phyloP scores from a whole-genome alignment of 2,329 filamentous ascomycete species.

The Pseudocercospora cruenta region DNA sequence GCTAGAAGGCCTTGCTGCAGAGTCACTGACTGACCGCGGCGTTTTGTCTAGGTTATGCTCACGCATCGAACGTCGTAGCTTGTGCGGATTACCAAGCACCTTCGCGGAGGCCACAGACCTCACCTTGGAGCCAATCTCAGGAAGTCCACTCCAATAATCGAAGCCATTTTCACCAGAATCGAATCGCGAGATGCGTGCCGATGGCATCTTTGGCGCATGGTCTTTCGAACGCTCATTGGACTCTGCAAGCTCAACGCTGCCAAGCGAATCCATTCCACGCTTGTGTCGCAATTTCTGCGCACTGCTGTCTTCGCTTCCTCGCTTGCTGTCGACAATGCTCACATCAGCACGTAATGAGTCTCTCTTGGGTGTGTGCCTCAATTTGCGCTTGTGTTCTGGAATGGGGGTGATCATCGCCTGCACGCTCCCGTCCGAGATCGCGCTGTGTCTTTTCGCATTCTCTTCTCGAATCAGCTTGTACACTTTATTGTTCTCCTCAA shows the following conservation, averaged over 20 bases:
- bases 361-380: conserved; percentile 31
- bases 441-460: conserved; percentile 36
- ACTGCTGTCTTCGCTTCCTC: conserved; percentile 24
- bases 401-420: conserved; percentile 20
- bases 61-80: conserved; percentile 23
- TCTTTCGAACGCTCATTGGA: conserved; percentile 4
- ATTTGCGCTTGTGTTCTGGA: conserved; percentile 26
- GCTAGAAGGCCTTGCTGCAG: conserved; percentile 16
- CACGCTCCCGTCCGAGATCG: conserved; percentile 31
- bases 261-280: conserved; percentile 22
- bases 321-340: conserved; percentile 23
- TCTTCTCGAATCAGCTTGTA: conserved; percentile 33
- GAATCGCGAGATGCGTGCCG: conserved; percentile 11
- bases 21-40: conserved; percentile 17
- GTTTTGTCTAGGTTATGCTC: conserved; percentile 21
- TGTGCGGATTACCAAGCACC: conserved; percentile 21
- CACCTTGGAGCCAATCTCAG: conserved; percentile 9
- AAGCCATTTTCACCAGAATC: conserved; percentile 18
- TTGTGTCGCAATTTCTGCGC: conserved; percentile 25
- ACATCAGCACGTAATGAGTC: conserved; percentile 31
- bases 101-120: conserved; percentile 16
- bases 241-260: conserved; percentile 14
- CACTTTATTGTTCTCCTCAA: conserved; percentile 29
- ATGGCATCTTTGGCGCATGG: conserved; percentile 1
- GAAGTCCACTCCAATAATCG: conserved; percentile 21